A percentile compares a stretch with the other conserved stretches of the same genome.
These are phyloP conservation scores for Posidonia australis DNA, from an alignment of 106 monocot genomes.

Conservation along the genomic window DNA sequence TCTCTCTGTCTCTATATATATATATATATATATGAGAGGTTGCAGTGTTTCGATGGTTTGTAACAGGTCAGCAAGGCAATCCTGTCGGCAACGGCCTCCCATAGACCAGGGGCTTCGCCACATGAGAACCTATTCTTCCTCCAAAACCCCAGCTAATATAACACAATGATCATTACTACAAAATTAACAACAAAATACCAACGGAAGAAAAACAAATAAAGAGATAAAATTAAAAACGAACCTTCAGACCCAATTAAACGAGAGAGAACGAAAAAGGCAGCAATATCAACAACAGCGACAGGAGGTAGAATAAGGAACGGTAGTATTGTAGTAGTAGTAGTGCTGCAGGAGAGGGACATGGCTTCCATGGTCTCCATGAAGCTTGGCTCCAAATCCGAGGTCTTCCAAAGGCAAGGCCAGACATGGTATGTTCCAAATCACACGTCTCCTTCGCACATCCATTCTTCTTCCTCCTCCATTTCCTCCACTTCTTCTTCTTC, in stretches of 20 bases:
- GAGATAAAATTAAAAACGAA: background rate
- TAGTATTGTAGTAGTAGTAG: background rate
- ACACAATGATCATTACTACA: background rate
- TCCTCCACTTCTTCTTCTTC: background rate
- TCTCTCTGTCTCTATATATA: too few species aligned
- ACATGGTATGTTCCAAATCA: conserved; percentile 1
- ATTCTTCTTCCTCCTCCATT: background rate
- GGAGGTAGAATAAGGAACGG: too few species aligned
- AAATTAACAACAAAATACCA: too few species aligned
- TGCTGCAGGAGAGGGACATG: background rate
- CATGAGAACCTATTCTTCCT: background rate
- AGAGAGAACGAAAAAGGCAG: background rate
- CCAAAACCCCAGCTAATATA: background rate
- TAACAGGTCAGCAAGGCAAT: too few species aligned
- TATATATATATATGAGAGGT: too few species aligned
- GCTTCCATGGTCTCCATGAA: conserved; percentile 5
- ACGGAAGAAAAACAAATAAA: background rate
- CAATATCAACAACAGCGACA: too few species aligned
- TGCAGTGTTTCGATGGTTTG: too few species aligned
- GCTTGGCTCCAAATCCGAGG: conserved; percentile 7
- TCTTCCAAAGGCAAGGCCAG: conserved; percentile 8
- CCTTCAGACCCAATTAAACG: background rate
- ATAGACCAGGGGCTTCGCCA: background rate
- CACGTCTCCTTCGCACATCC: background rate
- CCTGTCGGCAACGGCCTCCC: background rate